Evolutionary conservation across 768 basidiomycete genomes (phyloP).

Genomic region (Podaxis sp.): DNA sequence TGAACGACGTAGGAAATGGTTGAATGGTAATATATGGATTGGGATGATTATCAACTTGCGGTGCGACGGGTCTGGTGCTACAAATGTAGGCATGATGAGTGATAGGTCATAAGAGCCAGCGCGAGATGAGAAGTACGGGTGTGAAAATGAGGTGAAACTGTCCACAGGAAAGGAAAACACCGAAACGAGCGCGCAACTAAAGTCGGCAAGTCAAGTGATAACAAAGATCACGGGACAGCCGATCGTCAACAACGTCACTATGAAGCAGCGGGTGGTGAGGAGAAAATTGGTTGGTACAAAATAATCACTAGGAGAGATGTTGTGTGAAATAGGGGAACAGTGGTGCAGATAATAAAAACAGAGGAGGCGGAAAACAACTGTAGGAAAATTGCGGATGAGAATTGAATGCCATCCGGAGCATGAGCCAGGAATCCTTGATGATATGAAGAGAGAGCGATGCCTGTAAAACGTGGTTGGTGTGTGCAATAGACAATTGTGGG

Average conservation of each 20-base stretch:
- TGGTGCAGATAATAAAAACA: neutral
- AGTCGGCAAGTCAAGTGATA: neutral
- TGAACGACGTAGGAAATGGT: neutral
- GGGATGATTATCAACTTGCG: neutral
- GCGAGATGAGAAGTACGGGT: neutral
- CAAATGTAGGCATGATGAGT: neutral
- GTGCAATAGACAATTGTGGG: neutral
- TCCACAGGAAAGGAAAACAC: neutral
- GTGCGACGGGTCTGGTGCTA: neutral
- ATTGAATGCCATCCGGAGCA: neutral
- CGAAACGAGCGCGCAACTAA: neutral
- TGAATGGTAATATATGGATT: neutral
- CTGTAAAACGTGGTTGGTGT: neutral
- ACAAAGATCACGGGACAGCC: neutral
- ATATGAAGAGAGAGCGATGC: neutral
- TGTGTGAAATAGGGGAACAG: neutral
- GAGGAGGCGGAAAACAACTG: neutral
- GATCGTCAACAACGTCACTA: neutral
- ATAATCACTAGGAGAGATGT: neutral
- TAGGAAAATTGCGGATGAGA: neutral
- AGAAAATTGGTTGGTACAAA: slow-evolving; percentile 1
- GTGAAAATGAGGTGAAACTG: neutral
- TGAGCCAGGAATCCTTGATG: neutral
- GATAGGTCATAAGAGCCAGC: neutral
- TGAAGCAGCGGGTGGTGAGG: neutral